These are phyloP conservation scores for Diplotaxis tenuifolia DNA, from an alignment of 345 rosid genomes.

Conservation along the genomic window DNA sequence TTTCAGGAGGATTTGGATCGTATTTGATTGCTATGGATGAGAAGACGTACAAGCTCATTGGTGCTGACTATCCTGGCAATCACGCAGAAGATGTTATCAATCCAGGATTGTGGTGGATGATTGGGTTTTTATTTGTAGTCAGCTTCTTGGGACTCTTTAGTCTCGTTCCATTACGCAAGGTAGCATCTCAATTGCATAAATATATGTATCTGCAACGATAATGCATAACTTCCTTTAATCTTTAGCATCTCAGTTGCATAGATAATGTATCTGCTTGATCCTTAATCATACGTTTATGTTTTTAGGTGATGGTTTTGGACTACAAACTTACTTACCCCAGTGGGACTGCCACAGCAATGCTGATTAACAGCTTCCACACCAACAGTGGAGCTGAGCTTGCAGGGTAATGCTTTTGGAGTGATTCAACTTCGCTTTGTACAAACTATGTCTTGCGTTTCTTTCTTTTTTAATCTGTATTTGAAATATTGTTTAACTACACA, in stretches of 20 bases:
- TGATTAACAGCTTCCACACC: background rate
- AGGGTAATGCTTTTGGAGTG: background rate
- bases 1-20: background rate
- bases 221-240: background rate
- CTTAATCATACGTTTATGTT: background rate
- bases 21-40: background rate
- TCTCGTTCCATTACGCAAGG: background rate
- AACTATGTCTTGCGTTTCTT: background rate
- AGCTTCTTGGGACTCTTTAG: background rate
- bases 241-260: background rate
- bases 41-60: background rate
- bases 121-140: background rate
- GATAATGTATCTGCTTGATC: background rate
- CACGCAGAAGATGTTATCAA: background rate
- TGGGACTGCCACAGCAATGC: background rate
- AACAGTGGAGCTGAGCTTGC: background rate
- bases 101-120: background rate
- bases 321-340: background rate
- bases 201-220: too few species aligned
- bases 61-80: background rate
- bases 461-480: background rate
- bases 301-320: background rate
- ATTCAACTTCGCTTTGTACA: background rate
- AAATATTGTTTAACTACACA: background rate
- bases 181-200: background rate